Conservation (phyloP, 2,329 filamentous ascomycete species). For the Penicillium sp. region DNA sequence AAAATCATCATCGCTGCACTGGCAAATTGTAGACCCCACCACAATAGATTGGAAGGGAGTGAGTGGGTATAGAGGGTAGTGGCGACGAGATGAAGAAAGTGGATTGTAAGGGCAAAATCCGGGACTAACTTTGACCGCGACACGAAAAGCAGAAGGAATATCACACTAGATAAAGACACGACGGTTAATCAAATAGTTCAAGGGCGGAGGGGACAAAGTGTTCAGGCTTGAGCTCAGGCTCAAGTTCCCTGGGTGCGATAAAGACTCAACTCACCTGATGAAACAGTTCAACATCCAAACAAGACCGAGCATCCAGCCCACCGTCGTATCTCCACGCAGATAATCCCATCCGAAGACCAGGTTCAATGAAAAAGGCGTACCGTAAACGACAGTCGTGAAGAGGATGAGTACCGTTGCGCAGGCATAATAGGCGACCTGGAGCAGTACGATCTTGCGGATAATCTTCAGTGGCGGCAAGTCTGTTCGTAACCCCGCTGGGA, state of each 20-base stretch:
- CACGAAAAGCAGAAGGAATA: slow-evolving; percentile 81
- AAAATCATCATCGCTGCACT: slow-evolving; percentile 68
- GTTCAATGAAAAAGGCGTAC: slow-evolving; percentile 61
- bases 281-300: slow-evolving; percentile 71
- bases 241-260: neutral
- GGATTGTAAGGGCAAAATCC: slow-evolving; percentile 90
- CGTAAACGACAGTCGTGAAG: slow-evolving; percentile 70
- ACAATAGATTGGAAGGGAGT: slow-evolving; percentile 77
- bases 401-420: slow-evolving; percentile 65
- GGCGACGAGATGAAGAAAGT: slow-evolving; percentile 78
- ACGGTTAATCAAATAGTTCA: neutral
- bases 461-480: slow-evolving; percentile 71
- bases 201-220: slow-evolving; percentile 27
- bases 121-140: slow-evolving; percentile 90
- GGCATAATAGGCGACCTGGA: slow-evolving; percentile 69
- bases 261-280: slow-evolving; percentile 60
- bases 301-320: slow-evolving; percentile 70
- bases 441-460: slow-evolving; percentile 66
- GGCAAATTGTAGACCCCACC: slow-evolving; percentile 75
- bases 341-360: slow-evolving; percentile 67
- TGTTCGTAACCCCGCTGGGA: slow-evolving; percentile 67
- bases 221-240: neutral
- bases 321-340: slow-evolving; percentile 68
- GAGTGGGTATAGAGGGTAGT: slow-evolving; percentile 77
- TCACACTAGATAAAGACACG: slow-evolving; percentile 61